Percentiles rank a stretch among this genome's conserved stretches.
phyloP scores from a whole-genome alignment of 2,329 filamentous ascomycete species.

The Pseudocercospora fijiensis region DNA sequence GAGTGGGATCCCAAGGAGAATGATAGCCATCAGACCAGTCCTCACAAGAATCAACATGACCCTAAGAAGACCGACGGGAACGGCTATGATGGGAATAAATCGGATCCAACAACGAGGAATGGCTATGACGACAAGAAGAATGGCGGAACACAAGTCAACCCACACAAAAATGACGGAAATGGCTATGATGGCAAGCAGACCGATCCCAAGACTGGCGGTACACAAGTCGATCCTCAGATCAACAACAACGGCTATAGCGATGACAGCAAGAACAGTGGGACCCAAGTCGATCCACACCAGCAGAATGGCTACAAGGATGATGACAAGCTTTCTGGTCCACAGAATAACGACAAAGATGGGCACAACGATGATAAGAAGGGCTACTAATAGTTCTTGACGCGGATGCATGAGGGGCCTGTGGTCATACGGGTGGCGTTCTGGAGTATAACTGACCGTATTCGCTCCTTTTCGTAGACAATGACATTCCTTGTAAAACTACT shows the following conservation, averaged over 20 bases:
- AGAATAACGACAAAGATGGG: not conserved
- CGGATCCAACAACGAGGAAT: not conserved
- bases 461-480: not conserved
- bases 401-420: not conserved
- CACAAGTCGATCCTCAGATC: not conserved
- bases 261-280: not conserved
- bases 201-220: not conserved
- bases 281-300: not conserved
- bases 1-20: not conserved
- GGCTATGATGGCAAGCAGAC: not conserved
- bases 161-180: not conserved
- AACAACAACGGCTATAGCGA: not conserved
- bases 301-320: not conserved
- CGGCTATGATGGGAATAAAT: not conserved
- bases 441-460: not conserved
- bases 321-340: not conserved
- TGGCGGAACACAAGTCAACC: not conserved
- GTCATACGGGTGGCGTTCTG: not conserved
- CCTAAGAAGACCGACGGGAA: not conserved
- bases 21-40: not conserved
- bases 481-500: not conserved
- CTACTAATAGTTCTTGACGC: not conserved
- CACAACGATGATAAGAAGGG: not conserved
- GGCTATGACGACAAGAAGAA: not conserved
- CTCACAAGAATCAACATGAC: not conserved